These are phyloP conservation scores for Bathelium albidoporum DNA, from an alignment of 495 filamentous ascomycete genomes.

Conservation along the genomic window DNA sequence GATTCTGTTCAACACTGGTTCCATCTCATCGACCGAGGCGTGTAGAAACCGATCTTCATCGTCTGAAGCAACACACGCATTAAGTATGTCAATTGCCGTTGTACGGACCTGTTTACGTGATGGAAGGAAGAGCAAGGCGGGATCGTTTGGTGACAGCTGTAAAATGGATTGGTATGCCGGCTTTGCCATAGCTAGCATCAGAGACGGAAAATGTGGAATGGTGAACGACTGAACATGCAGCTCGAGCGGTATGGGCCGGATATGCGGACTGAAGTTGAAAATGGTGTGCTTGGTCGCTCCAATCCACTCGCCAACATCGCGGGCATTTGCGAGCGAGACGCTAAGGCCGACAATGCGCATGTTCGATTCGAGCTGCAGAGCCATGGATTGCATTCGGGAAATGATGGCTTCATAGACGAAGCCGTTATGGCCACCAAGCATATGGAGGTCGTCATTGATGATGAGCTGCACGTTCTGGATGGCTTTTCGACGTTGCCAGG, in stretches of 20 bases:
- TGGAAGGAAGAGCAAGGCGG: conserved; percentile 82
- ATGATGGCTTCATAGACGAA: conserved; percentile 93
- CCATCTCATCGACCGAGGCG: conserved; percentile 65
- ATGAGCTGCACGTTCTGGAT: conserved; percentile 84
- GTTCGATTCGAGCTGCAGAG: conserved; percentile 70
- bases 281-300: conserved; percentile 97
- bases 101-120: conserved; percentile 83
- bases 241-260: conserved; percentile 78
- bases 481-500: conserved; percentile 94
- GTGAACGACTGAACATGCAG: conserved; percentile 92
- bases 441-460: conserved; percentile 91
- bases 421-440: conserved; percentile 82
- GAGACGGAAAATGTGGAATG: conserved; percentile 91
- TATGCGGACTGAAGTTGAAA: conserved; percentile 93
- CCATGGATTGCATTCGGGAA: conserved; percentile 94
- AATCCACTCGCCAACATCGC: conserved; percentile 96
- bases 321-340: conserved; percentile 84
- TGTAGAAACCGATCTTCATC: conserved; percentile 91
- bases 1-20: conserved; percentile 67
- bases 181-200: conserved; percentile 98
- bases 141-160: conserved; percentile 76
- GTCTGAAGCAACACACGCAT: conserved; percentile 74
- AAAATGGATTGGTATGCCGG: conserved; percentile 79
- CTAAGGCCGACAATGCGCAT: conserved; percentile 86
- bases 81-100: conserved; percentile 80